Conservation (phyloP, 345 rosid genomes). For the Brassica carinata region DNA sequence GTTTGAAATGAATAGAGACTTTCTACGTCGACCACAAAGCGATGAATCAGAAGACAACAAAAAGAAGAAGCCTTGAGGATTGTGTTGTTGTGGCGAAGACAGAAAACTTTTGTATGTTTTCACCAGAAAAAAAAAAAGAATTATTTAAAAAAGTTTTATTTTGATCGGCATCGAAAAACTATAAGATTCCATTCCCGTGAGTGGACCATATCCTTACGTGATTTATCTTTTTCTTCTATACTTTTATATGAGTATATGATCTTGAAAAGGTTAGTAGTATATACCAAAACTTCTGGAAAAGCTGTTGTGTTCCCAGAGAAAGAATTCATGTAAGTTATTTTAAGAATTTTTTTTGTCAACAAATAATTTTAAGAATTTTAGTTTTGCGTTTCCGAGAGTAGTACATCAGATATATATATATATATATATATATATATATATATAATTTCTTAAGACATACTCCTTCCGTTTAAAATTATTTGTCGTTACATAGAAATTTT, state of each 20-base stretch:
- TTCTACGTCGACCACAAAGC: conserved; percentile 16
- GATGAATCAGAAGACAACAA: conserved; percentile 35
- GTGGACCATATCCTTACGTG: conserved; percentile 36
- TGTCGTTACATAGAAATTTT: too few relatives aligned
- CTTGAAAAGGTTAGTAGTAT: neutral
- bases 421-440: too few relatives aligned
- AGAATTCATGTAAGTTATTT: too few relatives aligned
- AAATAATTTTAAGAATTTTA: too few relatives aligned
- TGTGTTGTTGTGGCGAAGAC: conserved; percentile 32
- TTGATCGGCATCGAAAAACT: conserved; percentile 23
- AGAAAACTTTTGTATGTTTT: conserved; percentile 13
- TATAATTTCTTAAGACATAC: too few relatives aligned
- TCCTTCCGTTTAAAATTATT: too few relatives aligned
- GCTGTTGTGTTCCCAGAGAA: too few relatives aligned
- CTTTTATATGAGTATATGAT: too few relatives aligned
- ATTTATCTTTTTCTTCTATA: too few relatives aligned
- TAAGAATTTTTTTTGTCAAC: too few relatives aligned
- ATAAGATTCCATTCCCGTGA: conserved; percentile 32
- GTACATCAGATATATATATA: too few relatives aligned
- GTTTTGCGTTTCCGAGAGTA: too few relatives aligned
- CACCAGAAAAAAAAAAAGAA: conserved; percentile 6
- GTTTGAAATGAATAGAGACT: conserved; percentile 12
- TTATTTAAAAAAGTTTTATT: neutral
- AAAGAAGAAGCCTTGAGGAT: conserved; percentile 31
- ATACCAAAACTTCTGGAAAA: conserved; percentile 14